These are phyloP conservation scores for Cicer pinnatifidum DNA, from an alignment of 306 rosid genomes.

Conservation along the genomic window DNA sequence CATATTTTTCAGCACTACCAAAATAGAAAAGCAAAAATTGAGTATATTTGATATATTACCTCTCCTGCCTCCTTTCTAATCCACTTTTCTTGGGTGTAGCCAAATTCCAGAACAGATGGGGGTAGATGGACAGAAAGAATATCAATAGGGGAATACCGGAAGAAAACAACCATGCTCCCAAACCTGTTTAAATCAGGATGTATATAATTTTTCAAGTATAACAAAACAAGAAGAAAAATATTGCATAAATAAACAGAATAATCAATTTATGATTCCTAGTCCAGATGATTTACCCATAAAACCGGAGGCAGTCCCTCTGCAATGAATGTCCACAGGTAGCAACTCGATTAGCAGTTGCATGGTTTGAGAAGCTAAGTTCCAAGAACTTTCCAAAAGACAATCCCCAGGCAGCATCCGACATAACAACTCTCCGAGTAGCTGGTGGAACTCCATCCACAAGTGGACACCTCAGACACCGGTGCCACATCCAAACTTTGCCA, in stretches of 20 bases:
- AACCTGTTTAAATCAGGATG: conserved; percentile 61
- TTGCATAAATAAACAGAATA: conserved; percentile 33
- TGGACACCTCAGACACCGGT: conserved; percentile 89
- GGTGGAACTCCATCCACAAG: conserved; percentile 89
- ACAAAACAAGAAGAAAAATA: conserved; percentile 10
- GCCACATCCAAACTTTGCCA: conserved; percentile 99
- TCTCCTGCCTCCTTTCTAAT: conserved; percentile 75
- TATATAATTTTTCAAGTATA: conserved; percentile 42
- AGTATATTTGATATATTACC: conserved; percentile 54
- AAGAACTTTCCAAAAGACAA: conserved; percentile 97
- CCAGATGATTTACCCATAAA: conserved; percentile 72
- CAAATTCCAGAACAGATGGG: conserved; percentile 79
- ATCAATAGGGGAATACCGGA: conserved; percentile 89
- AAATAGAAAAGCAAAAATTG: conserved; percentile 36
- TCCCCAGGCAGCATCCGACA: conserved; percentile 99
- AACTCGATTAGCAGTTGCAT: conserved; percentile 97
- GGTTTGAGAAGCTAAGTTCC: conserved; percentile 98
- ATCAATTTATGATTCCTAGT: neutral
- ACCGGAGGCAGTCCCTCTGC: conserved; percentile 98
- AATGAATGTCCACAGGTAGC: conserved; percentile 98
- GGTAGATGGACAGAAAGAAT: conserved; percentile 89
- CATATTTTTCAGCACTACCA: too few species aligned
- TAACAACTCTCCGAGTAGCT: conserved; percentile 89
- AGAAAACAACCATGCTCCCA: conserved; percentile 95
- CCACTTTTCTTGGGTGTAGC: conserved; percentile 74